Evolutionary conservation across 2,329 filamentous ascomycete species (phyloP).

Genomic region (Aspergillus persii): DNA sequence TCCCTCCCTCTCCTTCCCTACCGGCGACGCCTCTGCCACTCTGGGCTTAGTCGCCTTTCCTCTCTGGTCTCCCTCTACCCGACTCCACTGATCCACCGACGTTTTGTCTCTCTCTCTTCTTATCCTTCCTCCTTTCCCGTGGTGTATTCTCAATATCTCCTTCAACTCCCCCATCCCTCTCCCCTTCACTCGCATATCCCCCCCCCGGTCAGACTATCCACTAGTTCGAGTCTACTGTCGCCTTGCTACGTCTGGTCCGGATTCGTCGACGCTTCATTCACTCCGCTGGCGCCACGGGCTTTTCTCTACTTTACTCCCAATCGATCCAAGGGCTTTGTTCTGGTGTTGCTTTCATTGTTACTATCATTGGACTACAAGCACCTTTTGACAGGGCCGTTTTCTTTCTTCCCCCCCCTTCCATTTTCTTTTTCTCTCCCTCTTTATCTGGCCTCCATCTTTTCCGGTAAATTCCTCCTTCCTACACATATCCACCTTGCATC

Average conservation of each 20-base stretch:
- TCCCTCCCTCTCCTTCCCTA: slow-evolving; percentile 24
- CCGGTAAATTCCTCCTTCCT: not conserved
- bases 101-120: slow-evolving; percentile 10
- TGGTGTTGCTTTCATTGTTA: slow-evolving; percentile 25
- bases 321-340: slow-evolving; percentile 29
- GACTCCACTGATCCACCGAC: not conserved
- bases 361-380: slow-evolving; percentile 17
- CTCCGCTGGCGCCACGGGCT: slow-evolving; percentile 18
- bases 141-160: slow-evolving; percentile 11
- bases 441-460: not conserved
- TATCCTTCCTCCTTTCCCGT: slow-evolving; percentile 10
- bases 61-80: slow-evolving; percentile 19
- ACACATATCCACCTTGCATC: not conserved
- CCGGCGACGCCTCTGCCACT: not conserved
- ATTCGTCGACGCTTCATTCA: slow-evolving; percentile 2
- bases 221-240: slow-evolving; percentile 11
- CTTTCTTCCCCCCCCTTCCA: slow-evolving; percentile 5
- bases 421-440: not conserved
- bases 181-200: slow-evolving; percentile 7
- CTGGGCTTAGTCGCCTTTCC: slow-evolving; percentile 7
- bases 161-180: slow-evolving; percentile 10
- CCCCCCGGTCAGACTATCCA: slow-evolving; percentile 12
- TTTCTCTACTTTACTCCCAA: slow-evolving; percentile 3
- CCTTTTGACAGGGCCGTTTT: slow-evolving; percentile 12
- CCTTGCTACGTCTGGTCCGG: not conserved